Evolutionary conservation across 805 yeast genomes (phyloP).

Genomic region (Saturnispora quitensis): DNA sequence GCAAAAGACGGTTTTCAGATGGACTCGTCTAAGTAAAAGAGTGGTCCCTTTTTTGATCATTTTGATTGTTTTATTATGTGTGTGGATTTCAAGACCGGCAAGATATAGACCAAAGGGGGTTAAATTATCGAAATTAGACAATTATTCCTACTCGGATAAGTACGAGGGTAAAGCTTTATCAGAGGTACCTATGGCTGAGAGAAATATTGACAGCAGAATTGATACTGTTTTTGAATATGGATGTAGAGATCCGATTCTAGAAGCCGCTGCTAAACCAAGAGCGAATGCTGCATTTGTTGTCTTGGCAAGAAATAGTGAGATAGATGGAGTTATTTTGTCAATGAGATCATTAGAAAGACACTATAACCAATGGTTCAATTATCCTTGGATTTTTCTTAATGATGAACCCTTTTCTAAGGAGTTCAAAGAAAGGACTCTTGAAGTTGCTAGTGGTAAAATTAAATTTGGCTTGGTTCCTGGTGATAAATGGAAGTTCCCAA

Average conservation of each 20-base stretch:
- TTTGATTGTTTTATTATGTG: not conserved
- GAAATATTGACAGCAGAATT: slow-evolving; percentile 18
- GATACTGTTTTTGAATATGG: slow-evolving; percentile 29
- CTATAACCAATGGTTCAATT: slow-evolving; percentile 88
- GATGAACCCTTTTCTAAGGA: slow-evolving; percentile 63
- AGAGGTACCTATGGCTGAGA: slow-evolving; percentile 6
- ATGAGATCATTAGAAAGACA: slow-evolving; percentile 73
- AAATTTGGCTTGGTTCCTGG: slow-evolving; percentile 61
- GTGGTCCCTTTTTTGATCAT: not conserved
- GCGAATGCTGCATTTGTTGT: slow-evolving; percentile 84
- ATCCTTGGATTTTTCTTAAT: slow-evolving; percentile 87
- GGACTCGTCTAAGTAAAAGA: not conserved
- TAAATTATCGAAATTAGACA: not conserved
- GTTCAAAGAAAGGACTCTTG: slow-evolving; percentile 45
- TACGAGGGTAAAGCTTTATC: slow-evolving; percentile 1
- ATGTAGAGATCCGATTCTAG: slow-evolving; percentile 23
- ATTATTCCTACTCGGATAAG: not conserved
- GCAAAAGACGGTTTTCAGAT: not conserved
- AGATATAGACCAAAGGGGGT: slow-evolving; percentile 1
- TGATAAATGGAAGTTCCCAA: slow-evolving; percentile 65
- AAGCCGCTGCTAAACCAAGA: slow-evolving; percentile 24
- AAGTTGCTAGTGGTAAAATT: slow-evolving; percentile 50
- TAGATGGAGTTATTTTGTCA: slow-evolving; percentile 66
- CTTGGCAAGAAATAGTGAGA: slow-evolving; percentile 71
- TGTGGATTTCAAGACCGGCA: not conserved